phyloP scores from a whole-genome alignment of 1,139 yeast species.

The Yamadazyma dendronema region DNA sequence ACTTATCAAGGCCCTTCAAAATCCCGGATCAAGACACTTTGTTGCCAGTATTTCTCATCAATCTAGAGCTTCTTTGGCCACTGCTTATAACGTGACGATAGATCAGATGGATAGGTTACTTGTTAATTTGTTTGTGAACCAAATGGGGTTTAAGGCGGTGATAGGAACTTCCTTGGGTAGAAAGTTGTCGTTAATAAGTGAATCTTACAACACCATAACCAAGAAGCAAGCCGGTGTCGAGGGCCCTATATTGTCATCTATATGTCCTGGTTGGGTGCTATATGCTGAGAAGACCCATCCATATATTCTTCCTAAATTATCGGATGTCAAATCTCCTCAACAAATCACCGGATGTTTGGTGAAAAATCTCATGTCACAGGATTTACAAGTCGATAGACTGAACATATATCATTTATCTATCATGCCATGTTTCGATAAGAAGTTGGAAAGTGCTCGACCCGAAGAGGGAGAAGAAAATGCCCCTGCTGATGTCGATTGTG shows the following conservation, averaged over 20 bases:
- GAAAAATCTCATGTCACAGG: slow-evolving; percentile 53
- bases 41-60: slow-evolving; percentile 87
- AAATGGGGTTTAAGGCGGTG: slow-evolving; percentile 68
- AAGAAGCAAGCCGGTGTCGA: slow-evolving; percentile 18
- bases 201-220: slow-evolving; percentile 48
- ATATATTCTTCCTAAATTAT: slow-evolving; percentile 60
- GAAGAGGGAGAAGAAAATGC: slow-evolving; percentile 37
- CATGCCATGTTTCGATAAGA: slow-evolving; percentile 98
- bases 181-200: slow-evolving; percentile 61
- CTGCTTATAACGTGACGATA: slow-evolving; percentile 56
- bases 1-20: slow-evolving; percentile 56
- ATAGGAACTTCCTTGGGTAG: slow-evolving; percentile 88
- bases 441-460: slow-evolving; percentile 88
- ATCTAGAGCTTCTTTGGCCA: slow-evolving; percentile 76
- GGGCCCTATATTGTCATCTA: slow-evolving; percentile 57
- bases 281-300: slow-evolving; percentile 97
- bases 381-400: slow-evolving; percentile 29
- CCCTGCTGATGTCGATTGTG: slow-evolving; percentile 80
- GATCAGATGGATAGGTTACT: slow-evolving; percentile 61
- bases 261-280: slow-evolving; percentile 97
- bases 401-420: slow-evolving; percentile 75
- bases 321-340: slow-evolving; percentile 82
- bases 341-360: slow-evolving; percentile 83
- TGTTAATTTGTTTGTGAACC: slow-evolving; percentile 52
- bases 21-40: slow-evolving; percentile 33